Evolutionary conservation across 1,284 basidiomycete species (phyloP).

Genomic region (Cutaneotrichosporon sp.): DNA sequence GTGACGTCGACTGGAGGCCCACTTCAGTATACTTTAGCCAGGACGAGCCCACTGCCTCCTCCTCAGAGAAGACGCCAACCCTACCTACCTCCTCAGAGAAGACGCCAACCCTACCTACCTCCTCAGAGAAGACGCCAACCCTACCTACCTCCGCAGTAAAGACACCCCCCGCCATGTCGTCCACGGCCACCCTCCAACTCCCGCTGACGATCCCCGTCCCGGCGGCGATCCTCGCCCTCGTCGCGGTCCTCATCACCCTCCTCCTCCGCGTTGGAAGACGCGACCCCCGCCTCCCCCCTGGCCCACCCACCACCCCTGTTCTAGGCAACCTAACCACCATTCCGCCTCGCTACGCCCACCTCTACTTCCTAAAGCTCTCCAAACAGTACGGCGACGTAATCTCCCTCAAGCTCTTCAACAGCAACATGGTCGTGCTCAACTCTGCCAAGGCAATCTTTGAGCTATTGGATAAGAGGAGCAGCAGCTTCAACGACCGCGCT

Average conservation of each 20-base stretch:
- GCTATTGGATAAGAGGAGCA: constrained; percentile 16
- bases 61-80: no score
- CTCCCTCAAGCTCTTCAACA: constrained; percentile 15
- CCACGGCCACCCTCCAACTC: no score
- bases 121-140: no score
- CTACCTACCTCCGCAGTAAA: no score
- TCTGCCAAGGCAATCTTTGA: constrained; percentile 12
- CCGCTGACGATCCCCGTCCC: no score
- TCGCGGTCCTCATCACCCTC: neutral
- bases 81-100: no score
- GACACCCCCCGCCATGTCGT: no score
- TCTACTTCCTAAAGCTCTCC: constrained; percentile 11
- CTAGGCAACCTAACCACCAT: constrained; percentile 18
- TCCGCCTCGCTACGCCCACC: constrained; percentile 17
- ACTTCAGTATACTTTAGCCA: no score
- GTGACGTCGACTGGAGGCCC: no score
- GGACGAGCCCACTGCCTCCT: no score
- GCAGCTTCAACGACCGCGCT: constrained; percentile 14
- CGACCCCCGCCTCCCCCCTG: constrained; percentile 14
- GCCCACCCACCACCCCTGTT: constrained; percentile 12
- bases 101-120: no score
- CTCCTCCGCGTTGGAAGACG: constrained; percentile 11
- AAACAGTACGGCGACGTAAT: constrained; percentile 16
- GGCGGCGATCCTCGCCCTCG: neutral
- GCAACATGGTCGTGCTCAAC: constrained; percentile 20